Conservation (phyloP, 768 basidiomycete genomes). For the Auricularia auricula-judae region DNA sequence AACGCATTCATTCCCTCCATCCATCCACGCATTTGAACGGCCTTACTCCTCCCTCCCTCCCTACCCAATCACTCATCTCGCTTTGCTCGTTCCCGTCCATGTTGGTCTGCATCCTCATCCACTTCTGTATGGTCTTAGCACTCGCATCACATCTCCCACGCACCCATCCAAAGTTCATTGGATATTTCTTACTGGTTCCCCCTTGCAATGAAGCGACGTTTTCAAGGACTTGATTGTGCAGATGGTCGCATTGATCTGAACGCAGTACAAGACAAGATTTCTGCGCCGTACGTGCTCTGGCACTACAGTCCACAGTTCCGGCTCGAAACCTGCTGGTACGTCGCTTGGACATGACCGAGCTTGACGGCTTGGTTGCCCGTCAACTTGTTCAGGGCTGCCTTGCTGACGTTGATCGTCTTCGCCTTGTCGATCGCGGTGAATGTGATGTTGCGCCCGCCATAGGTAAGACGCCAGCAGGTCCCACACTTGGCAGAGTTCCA, state of each 20-base stretch:
- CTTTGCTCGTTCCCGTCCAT: not conserved
- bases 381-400: no score
- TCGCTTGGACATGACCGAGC: no score
- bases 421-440: not conserved
- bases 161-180: not conserved
- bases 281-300: no score
- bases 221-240: no score
- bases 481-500: constrained; percentile 19
- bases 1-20: no score
- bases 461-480: constrained; percentile 21
- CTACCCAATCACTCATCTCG: not conserved
- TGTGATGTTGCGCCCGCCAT: constrained; percentile 6
- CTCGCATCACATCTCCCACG: not conserved
- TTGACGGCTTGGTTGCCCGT: no score
- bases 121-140: not conserved
- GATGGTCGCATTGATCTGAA: no score
- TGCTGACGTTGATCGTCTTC: constrained; percentile 9
- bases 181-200: not conserved
- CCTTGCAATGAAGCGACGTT: not conserved
- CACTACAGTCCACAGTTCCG: no score
- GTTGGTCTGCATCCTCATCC: not conserved
- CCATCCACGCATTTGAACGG: no score
- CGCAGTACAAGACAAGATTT: no score
- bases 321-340: no score
- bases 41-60: no score